Evolutionary conservation across 768 basidiomycete genomes (phyloP).

Genomic region (Trametes gibbosa): DNA sequence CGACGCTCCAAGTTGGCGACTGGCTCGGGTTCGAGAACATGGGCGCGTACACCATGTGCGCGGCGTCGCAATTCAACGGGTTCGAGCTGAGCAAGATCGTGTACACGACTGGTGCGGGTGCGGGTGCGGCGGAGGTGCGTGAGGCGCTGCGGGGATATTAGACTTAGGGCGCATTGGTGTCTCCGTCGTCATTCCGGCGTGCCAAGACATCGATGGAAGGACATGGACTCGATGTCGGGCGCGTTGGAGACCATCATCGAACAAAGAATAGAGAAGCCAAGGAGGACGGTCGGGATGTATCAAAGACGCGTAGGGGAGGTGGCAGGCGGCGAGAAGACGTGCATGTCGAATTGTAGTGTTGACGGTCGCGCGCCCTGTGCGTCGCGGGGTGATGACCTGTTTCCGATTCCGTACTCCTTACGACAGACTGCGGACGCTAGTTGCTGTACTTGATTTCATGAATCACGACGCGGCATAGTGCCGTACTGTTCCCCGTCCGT

Average conservation of each 20-base stretch:
- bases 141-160: slow-evolving; percentile 50
- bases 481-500: too few species aligned
- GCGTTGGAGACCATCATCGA: slow-evolving; percentile 6
- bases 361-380: neutral
- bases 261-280: neutral
- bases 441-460: neutral
- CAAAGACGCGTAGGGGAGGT: neutral
- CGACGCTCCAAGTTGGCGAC: slow-evolving; percentile 81
- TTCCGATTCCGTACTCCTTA: neutral
- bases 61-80: slow-evolving; percentile 94
- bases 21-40: slow-evolving; percentile 98
- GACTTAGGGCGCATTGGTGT: slow-evolving; percentile 8
- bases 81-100: slow-evolving; percentile 78
- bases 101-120: slow-evolving; percentile 67
- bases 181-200: too few species aligned
- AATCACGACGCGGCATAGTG: too few species aligned
- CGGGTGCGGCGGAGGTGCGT: slow-evolving; percentile 51
- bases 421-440: neutral
- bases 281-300: neutral
- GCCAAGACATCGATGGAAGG: neutral
- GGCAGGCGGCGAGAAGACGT: neutral
- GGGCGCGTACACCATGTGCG: slow-evolving; percentile 99
- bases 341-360: slow-evolving; percentile 2
- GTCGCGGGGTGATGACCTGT: neutral
- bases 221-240: neutral